Conservation (phyloP, 805 yeast genomes). For the Clavispora fructus region DNA sequence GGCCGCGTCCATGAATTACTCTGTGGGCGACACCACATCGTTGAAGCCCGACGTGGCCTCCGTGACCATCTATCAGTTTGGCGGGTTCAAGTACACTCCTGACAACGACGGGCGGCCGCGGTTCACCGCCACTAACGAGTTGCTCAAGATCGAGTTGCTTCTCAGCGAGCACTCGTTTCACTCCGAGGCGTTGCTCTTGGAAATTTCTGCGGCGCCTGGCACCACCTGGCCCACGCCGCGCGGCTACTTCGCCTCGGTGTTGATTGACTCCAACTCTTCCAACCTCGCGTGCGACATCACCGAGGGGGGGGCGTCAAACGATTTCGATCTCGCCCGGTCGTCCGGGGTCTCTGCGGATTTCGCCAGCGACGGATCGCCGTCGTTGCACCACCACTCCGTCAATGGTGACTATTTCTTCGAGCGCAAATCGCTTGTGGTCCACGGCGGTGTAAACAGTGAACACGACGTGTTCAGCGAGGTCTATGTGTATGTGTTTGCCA, state of each 20-base stretch:
- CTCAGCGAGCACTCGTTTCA: conserved; percentile 17
- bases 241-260: conserved; percentile 33
- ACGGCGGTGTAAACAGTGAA: conserved; percentile 36
- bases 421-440: conserved; percentile 29
- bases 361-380: not conserved
- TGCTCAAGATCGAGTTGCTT: conserved; percentile 31
- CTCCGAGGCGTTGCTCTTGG: conserved; percentile 17
- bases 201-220: conserved; percentile 3
- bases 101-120: conserved; percentile 11
- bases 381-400: not conserved
- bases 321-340: not conserved
- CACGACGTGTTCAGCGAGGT: conserved; percentile 28
- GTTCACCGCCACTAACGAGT: conserved; percentile 29
- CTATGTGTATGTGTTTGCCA: conserved; percentile 27
- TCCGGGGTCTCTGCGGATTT: not conserved
- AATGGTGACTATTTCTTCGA: conserved; percentile 16
- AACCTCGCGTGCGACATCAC: conserved; percentile 3
- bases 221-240: conserved; percentile 31
- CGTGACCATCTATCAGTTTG: conserved; percentile 32
- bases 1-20: not conserved
- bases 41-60: conserved; percentile 15
- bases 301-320: not conserved
- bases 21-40: not conserved
- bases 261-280: conserved; percentile 17
- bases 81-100: conserved; percentile 26